These are phyloP conservation scores for Caloboletus inedulis DNA, from an alignment of 1,284 basidiomycete species.

Conservation along the genomic window DNA sequence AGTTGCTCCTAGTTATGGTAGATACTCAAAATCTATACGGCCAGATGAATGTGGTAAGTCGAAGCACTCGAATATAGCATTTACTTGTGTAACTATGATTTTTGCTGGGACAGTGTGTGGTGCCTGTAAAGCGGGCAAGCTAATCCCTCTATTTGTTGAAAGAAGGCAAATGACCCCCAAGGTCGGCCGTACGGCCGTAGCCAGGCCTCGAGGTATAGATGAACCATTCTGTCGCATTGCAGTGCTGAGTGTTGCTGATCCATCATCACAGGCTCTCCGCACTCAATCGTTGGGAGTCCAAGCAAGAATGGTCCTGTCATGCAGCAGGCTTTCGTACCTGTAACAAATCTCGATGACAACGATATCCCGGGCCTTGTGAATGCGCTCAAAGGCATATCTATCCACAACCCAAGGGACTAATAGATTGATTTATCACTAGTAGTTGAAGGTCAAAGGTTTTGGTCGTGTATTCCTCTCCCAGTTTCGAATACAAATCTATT, in stretches of 20 bases:
- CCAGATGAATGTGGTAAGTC: constrained; percentile 60
- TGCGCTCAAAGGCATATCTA: constrained; percentile 11
- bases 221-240: background rate
- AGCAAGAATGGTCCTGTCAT: background rate
- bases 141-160: constrained; percentile 52
- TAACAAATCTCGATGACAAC: background rate
- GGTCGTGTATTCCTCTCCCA: background rate
- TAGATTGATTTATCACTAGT: background rate
- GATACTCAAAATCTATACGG: constrained; percentile 74
- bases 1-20: constrained; percentile 56
- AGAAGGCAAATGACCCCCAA: constrained; percentile 40
- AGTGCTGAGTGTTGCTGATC: background rate
- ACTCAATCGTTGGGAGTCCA: constrained; percentile 1
- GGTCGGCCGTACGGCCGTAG: constrained; percentile 45
- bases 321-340: background rate
- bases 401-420: constrained; percentile 1
- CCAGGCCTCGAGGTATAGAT: constrained; percentile 44
- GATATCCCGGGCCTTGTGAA: constrained; percentile 8
- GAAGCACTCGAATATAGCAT: background rate
- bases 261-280: constrained; percentile 18
- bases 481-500: background rate
- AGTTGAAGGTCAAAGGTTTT: too few species aligned
- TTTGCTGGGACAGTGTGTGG: constrained; percentile 41
- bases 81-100: background rate
- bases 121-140: constrained; percentile 49